These are phyloP conservation scores for Pouteria glomerata DNA, from an alignment of 148 eudicot genomes.

Conservation along the genomic window DNA sequence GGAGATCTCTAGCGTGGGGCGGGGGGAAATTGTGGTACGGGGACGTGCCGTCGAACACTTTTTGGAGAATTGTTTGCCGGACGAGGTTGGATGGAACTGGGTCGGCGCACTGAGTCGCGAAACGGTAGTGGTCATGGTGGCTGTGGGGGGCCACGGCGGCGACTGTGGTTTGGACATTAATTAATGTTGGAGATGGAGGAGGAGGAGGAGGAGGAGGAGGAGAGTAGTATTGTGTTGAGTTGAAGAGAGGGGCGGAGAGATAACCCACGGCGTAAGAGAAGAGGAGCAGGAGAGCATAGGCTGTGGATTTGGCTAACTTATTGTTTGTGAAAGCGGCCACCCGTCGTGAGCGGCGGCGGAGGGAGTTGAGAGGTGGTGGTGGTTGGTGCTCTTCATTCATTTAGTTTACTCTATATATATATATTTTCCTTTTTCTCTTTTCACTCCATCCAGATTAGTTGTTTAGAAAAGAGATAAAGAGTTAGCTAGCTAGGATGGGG, in stretches of 20 bases:
- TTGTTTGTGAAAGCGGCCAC: background rate
- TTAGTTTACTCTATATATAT: no score
- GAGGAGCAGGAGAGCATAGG: constrained; percentile 23
- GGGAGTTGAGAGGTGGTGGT: background rate
- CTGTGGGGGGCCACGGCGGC: constrained; percentile 8
- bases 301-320: constrained; percentile 13
- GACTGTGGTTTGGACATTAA: background rate
- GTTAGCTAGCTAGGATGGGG: background rate
- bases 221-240: background rate
- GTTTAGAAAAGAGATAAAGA: background rate
- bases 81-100: constrained; percentile 28
- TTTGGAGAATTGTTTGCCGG: constrained; percentile 34
- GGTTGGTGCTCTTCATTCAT: constrained; percentile 19
- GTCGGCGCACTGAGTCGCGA: constrained; percentile 28
- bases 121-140: constrained; percentile 29
- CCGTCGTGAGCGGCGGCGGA: constrained; percentile 11
- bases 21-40: constrained; percentile 63
- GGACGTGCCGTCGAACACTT: constrained; percentile 49
- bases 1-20: constrained; percentile 28
- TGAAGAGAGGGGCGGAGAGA: constrained; percentile 20
- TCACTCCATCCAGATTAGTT: no score
- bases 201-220: constrained; percentile 1
- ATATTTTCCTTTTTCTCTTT: background rate
- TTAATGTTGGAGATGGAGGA: background rate
- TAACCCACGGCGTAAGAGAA: constrained; percentile 41